Evolutionary conservation across 352 stramenopile genomes (phyloP), one percentile per base, ranked within the genome.

Genomic region (Phytophthora crassamura): DNA sequence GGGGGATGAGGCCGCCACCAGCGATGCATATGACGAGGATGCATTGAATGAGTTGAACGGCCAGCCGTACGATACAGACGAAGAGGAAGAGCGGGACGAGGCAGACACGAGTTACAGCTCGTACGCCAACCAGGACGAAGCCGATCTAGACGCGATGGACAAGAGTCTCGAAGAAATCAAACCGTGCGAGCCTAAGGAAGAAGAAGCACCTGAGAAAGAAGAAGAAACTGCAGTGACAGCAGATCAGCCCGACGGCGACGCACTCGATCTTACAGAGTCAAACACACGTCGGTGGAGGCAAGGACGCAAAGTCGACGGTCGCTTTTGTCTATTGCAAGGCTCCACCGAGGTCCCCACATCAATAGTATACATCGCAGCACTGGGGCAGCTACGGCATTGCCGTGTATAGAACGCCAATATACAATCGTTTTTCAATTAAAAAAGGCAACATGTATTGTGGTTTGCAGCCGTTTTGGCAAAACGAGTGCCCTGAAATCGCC

Each of bases 231-330:
- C 8, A 42, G 25, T 30, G 25, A 30, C 25, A 30, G 5, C 5
- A 14, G n/a, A 55, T 9, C 8, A 47, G 14, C 8, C 12, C 11
- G 10, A 16, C 45, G 33, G 6, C 18, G 20, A 33, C 5, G 38
- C n/a, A 5, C n/a, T 30, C 30, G 39, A 32, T 15, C 28, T 1
- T 48, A 47, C 28, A 11, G 22, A 48, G 36, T 15, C 25, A 25
- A 47, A 2, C 16, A 55, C 38, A 11, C 8, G 10, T 18, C 38
- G 33, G 1, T 59, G 66, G 66, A 59, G 39, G 35, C 59, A 54
- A 62, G 66, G 66, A 35, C 39, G 55, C 5, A 74, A 74, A 35
- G 51, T 70, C 22, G 36, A 59, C 28, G 54, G 54, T 54, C 53
- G 34, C 2, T 74, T 67, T 33, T 69, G 47, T 43, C 16, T 74